Evolutionary conservation across 2,329 filamentous ascomycete species (phyloP).

Genomic region (Septoria linicola): DNA sequence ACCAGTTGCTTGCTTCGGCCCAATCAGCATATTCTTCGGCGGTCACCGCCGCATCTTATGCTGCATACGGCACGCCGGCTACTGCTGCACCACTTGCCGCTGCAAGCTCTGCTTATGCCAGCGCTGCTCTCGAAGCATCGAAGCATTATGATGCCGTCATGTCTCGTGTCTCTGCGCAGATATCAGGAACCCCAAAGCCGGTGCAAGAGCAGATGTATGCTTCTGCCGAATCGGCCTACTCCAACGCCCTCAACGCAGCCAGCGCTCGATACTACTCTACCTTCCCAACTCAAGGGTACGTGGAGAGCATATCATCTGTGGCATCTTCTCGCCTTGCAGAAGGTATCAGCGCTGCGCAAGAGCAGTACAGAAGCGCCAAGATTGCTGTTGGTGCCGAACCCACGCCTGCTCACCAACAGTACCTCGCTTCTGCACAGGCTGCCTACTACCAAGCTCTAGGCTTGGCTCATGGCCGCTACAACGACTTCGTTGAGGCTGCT

Average conservation of each 20-base stretch:
- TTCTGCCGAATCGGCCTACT: slow-evolving; percentile 67
- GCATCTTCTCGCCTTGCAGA: slow-evolving; percentile 69
- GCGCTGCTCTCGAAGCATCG: slow-evolving; percentile 63
- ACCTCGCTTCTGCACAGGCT: slow-evolving; percentile 61
- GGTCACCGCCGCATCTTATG: slow-evolving; percentile 59
- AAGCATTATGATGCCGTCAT: slow-evolving; percentile 67
- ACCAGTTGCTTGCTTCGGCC: slow-evolving; percentile 67
- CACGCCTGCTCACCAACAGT: slow-evolving; percentile 54
- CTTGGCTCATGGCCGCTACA: slow-evolving; percentile 74
- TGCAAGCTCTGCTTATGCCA: slow-evolving; percentile 58
- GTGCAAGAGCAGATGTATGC: slow-evolving; percentile 66
- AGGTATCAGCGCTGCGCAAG: slow-evolving; percentile 67
- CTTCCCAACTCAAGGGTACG: slow-evolving; percentile 33
- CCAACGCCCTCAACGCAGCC: slow-evolving; percentile 62
- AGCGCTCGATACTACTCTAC: slow-evolving; percentile 59
- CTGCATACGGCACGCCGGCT: slow-evolving; percentile 63
- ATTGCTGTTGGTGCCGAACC: slow-evolving; percentile 64
- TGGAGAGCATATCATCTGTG: slow-evolving; percentile 56
- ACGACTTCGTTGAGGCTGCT: slow-evolving; percentile 69
- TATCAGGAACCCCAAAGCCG: slow-evolving; percentile 68
- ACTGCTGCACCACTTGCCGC: slow-evolving; percentile 66
- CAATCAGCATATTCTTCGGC: slow-evolving; percentile 68
- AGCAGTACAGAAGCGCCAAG: slow-evolving; percentile 69
- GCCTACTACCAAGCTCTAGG: slow-evolving; percentile 78
- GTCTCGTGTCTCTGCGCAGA: slow-evolving; percentile 64